Conservation (phyloP, 768 basidiomycete genomes). For the Peribolospora kevripleyi region DNA sequence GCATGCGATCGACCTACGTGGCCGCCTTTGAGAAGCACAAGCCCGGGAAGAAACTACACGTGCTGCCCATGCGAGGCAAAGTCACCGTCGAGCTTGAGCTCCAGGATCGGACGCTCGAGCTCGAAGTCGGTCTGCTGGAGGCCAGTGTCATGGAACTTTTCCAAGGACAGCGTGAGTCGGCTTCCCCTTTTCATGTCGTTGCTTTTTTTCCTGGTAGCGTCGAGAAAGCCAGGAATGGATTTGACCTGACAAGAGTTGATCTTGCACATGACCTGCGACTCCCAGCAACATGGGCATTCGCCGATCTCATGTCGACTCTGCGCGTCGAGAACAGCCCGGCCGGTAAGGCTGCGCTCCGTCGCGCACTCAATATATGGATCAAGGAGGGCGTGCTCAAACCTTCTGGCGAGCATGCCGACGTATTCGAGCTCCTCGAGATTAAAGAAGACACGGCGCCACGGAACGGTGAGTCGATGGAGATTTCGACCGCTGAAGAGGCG, state of each 20-base stretch:
- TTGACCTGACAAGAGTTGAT: not conserved
- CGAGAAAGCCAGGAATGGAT: not conserved
- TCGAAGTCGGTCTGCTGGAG: slow-evolving; percentile 63
- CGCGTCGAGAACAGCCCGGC: slow-evolving; percentile 25
- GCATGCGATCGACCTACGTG: slow-evolving; percentile 30
- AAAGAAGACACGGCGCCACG: slow-evolving; percentile 24
- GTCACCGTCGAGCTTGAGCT: slow-evolving; percentile 58
- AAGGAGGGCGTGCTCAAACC: slow-evolving; percentile 52
- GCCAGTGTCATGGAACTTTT: slow-evolving; percentile 78
- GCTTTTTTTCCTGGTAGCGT: not conserved
- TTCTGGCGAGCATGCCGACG: slow-evolving; percentile 31
- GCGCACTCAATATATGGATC: slow-evolving; percentile 60
- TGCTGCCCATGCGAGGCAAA: slow-evolving; percentile 71
- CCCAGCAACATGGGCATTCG: slow-evolving; percentile 34
- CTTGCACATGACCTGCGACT: not conserved
- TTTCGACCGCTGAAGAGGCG: no score
- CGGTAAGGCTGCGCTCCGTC: slow-evolving; percentile 39
- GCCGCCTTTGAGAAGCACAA: slow-evolving; percentile 58
- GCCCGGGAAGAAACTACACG: slow-evolving; percentile 72
- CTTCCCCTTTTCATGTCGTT: not conserved
- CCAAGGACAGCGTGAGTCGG: slow-evolving; percentile 33
- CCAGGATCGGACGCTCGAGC: slow-evolving; percentile 48
- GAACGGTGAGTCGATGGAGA: slow-evolving; percentile 5
- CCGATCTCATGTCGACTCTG: slow-evolving; percentile 39
- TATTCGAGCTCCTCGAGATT: slow-evolving; percentile 41